Percentiles rank a stretch among this genome's conserved stretches.
These are phyloP conservation scores for Septoria petroselini DNA, from an alignment of 2,329 filamentous ascomycete species.

Conservation along the genomic window DNA sequence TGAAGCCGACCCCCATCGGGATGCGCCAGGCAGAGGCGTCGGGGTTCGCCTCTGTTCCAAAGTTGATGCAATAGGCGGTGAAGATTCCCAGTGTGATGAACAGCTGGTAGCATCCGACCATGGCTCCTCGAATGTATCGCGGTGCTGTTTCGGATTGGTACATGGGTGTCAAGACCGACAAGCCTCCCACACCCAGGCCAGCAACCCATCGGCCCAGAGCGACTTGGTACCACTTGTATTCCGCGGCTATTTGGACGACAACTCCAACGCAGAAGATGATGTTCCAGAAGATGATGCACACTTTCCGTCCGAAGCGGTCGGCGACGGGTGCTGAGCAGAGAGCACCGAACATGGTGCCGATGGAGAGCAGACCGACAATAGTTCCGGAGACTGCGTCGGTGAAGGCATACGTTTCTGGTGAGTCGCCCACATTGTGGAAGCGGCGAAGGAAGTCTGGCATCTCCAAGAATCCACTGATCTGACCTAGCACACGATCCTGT, in stretches of 20 bases:
- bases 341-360: slow-evolving; percentile 59
- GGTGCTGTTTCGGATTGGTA: slow-evolving; percentile 67
- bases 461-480: slow-evolving; percentile 60
- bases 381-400: slow-evolving; percentile 60
- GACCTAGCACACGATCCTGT: too few relatives aligned
- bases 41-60: slow-evolving; percentile 52
- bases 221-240: slow-evolving; percentile 59
- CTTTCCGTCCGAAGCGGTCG: slow-evolving; percentile 59
- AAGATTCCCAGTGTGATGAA: slow-evolving; percentile 68
- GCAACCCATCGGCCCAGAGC: slow-evolving; percentile 64
- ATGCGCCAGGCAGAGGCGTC: slow-evolving; percentile 61
- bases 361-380: slow-evolving; percentile 59
- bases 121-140: slow-evolving; percentile 60
- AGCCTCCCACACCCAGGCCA: slow-evolving; percentile 62
- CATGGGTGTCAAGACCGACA: slow-evolving; percentile 65
- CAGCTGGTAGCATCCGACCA: slow-evolving; percentile 65
- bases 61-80: slow-evolving; percentile 52
- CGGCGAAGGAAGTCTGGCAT: slow-evolving; percentile 57
- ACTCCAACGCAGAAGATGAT: slow-evolving; percentile 64
- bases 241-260: slow-evolving; percentile 62
- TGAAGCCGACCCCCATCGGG: slow-evolving; percentile 58
- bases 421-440: slow-evolving; percentile 41
- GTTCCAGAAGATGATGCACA: slow-evolving; percentile 61
- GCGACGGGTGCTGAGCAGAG: slow-evolving; percentile 59
- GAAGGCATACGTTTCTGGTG: slow-evolving; percentile 45